These are phyloP conservation scores for Ramularia endophylla DNA, from an alignment of 2,329 filamentous ascomycete species.

Conservation along the genomic window DNA sequence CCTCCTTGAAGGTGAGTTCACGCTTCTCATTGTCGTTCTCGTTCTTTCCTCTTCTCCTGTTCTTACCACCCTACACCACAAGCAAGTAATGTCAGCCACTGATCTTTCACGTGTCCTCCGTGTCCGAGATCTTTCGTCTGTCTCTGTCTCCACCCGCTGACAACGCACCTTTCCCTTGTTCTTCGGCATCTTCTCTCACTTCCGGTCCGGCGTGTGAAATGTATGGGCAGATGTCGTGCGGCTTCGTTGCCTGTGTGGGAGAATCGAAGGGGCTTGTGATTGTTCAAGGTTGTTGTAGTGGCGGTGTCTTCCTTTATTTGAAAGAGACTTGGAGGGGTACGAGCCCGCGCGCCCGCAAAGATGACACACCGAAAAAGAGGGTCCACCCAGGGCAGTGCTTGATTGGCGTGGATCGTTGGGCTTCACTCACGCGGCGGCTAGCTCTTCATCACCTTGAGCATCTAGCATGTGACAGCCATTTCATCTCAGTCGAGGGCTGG, in stretches of 20 bases:
- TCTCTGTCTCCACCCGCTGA: neutral
- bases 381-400: too few species aligned
- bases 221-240: conserved; percentile 16
- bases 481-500: conserved; percentile 1
- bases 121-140: conserved; percentile 22
- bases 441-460: neutral
- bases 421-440: too few species aligned
- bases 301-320: too few species aligned
- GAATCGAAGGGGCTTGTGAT: too few species aligned
- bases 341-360: neutral
- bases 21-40: conserved; percentile 96
- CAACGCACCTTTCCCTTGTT: conserved; percentile 93
- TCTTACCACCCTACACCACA: conserved; percentile 72
- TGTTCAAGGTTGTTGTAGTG: neutral
- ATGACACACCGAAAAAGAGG: conserved; percentile 1
- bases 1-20: conserved; percentile 97
- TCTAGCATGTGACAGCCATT: conserved; percentile 3
- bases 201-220: too few species aligned
- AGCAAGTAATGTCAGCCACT: conserved; percentile 6
- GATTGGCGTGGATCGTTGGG: too few species aligned
- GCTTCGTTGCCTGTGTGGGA: conserved; percentile 21
- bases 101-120: conserved; percentile 31
- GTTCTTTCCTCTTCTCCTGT: conserved; percentile 86
- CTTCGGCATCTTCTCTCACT: conserved; percentile 72
- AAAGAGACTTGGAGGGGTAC: conserved; percentile 1